A percentile compares a stretch with the other conserved stretches of the same genome.
Conservation (phyloP, 2,329 filamentous ascomycete species). For the Pyrenophora graminea region DNA sequence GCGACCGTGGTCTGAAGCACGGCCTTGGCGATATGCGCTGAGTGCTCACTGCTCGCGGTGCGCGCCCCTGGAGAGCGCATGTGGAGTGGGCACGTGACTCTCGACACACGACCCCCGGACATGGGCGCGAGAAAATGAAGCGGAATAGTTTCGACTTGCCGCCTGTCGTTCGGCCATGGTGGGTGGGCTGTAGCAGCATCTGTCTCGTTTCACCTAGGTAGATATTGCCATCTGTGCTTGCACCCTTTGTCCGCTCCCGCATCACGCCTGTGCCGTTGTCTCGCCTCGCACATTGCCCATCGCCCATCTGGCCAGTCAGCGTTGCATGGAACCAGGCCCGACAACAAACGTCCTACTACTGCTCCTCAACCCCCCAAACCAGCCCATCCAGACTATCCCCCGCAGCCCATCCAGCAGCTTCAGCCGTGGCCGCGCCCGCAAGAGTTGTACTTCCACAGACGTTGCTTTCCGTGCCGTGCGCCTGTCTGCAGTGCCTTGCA, state of each 20-base stretch:
- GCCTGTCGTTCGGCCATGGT: slow-evolving; percentile 1
- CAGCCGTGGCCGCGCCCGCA: slow-evolving; percentile 19
- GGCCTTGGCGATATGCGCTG: too few species aligned
- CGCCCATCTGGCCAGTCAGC: slow-evolving; percentile 32
- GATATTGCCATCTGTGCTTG: slow-evolving; percentile 1
- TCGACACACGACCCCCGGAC: background rate
- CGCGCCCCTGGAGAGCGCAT: background rate
- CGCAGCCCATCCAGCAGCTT: slow-evolving; percentile 27
- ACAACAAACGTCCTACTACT: slow-evolving; percentile 28
- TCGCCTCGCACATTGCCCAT: slow-evolving; percentile 1
- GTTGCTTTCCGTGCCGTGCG: slow-evolving; percentile 23
- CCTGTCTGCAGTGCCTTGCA: slow-evolving; percentile 22
- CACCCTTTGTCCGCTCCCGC: slow-evolving; percentile 8
- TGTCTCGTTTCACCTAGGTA: slow-evolving; percentile 6
- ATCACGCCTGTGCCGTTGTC: slow-evolving; percentile 29
- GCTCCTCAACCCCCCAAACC: slow-evolving; percentile 28
- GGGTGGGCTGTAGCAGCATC: background rate
- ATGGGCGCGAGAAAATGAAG: slow-evolving; percentile 21
- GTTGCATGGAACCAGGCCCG: slow-evolving; percentile 34
- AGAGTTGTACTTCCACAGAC: slow-evolving; percentile 13
- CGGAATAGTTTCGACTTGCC: slow-evolving; percentile 8
- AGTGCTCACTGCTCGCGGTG: too few species aligned
- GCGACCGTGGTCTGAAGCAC: too few species aligned
- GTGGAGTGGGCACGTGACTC: slow-evolving; percentile 20
- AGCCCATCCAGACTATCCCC: slow-evolving; percentile 25